phyloP scores from a whole-genome alignment of 495 filamentous ascomycete genomes.

The Daldinia grandis region DNA sequence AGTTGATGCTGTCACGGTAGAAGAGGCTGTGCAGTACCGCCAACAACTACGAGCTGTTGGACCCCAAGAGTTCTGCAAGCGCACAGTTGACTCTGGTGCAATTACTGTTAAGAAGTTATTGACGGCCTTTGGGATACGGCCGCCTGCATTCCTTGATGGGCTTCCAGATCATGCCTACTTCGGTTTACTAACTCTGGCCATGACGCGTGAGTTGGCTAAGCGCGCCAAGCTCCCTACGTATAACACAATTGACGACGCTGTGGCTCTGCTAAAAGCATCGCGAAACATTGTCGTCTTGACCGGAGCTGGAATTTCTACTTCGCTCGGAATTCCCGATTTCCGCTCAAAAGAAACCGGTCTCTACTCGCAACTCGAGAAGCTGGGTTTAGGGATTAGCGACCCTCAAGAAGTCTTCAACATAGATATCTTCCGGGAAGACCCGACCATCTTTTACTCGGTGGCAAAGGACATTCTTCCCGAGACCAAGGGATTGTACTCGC shows the following conservation, averaged over 20 bases:
- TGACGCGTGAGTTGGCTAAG: constrained; percentile 83
- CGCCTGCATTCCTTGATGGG: constrained; percentile 79
- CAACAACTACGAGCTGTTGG: constrained; percentile 77
- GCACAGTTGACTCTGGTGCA: constrained; percentile 71
- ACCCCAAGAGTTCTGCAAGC: constrained; percentile 75
- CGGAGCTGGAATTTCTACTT: constrained; percentile 91
- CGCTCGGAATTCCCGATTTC: constrained; percentile 90
- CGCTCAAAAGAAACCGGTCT: constrained; percentile 84
- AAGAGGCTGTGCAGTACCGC: constrained; percentile 74
- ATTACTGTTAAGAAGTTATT: constrained; percentile 84
- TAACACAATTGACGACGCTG: constrained; percentile 90
- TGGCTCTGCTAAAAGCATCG: constrained; percentile 73
- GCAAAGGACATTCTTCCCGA: constrained; percentile 90
- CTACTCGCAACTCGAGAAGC: constrained; percentile 82
- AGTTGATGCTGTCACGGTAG: constrained; percentile 73
- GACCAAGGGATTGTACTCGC: constrained; percentile 72
- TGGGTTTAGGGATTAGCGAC: constrained; percentile 70
- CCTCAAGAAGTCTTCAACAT: constrained; percentile 98
- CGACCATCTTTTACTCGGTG: constrained; percentile 88
- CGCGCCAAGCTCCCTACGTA: constrained; percentile 80
- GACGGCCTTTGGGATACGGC: constrained; percentile 88
- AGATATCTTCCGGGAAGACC: constrained; percentile 82
- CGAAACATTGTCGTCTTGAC: constrained; percentile 93
- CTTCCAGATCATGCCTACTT: constrained; percentile 78
- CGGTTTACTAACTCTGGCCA: constrained; percentile 74